A percentile compares a stretch with the other conserved stretches of the same genome.
Conservation (phyloP, 1,284 basidiomycete genomes). For the Phenoliferia sp. region DNA sequence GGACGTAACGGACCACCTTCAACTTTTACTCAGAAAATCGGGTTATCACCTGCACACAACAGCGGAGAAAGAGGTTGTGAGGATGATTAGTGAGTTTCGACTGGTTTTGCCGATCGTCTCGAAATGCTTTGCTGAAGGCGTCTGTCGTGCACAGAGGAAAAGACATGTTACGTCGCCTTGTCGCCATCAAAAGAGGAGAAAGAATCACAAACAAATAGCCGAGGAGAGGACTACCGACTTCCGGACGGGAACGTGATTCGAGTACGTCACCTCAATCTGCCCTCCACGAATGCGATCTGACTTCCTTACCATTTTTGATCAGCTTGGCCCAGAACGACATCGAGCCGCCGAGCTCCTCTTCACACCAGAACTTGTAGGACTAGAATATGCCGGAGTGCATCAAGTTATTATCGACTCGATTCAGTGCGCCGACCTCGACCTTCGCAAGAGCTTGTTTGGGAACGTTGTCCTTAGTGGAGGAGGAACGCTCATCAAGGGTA, state of each 20-base stretch:
- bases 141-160: slow-evolving; percentile 59
- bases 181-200: slow-evolving; percentile 94
- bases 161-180: slow-evolving; percentile 89
- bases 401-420: slow-evolving; percentile 84
- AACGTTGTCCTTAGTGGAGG: slow-evolving; percentile 97
- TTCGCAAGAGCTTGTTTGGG: slow-evolving; percentile 89
- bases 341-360: slow-evolving; percentile 96
- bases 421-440: slow-evolving; percentile 61
- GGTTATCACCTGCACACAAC: slow-evolving; percentile 95
- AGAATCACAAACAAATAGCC: slow-evolving; percentile 59
- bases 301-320: slow-evolving; percentile 1
- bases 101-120: background rate
- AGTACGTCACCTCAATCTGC: slow-evolving; percentile 49
- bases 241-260: slow-evolving; percentile 93
- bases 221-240: slow-evolving; percentile 82
- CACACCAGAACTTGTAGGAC: slow-evolving; percentile 93
- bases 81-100: slow-evolving; percentile 64
- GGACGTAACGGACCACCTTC: slow-evolving; percentile 94
- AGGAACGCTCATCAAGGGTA: slow-evolving; percentile 87
- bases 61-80: slow-evolving; percentile 93
- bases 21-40: slow-evolving; percentile 85
- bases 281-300: background rate
- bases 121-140: background rate
- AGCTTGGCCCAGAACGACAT: slow-evolving; percentile 94
- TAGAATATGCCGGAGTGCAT: slow-evolving; percentile 94